Base-by-base conservation (phyloP, 352 stramenopile species). In the Phytophthora syringae region DNA sequence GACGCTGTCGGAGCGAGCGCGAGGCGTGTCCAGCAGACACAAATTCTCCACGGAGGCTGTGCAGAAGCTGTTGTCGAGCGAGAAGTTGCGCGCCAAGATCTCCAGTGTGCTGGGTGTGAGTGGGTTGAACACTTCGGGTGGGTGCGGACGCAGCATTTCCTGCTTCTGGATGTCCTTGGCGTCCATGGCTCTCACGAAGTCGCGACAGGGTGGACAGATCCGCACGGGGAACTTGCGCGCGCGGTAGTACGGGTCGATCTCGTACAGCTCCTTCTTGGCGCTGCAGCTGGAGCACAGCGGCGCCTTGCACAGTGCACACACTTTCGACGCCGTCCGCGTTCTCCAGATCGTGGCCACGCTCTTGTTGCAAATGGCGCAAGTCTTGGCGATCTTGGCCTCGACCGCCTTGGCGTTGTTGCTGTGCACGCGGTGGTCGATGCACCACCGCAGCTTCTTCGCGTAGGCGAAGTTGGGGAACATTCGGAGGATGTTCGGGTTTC, bases 401-500 rank as follows among this genome's bases (percentile, higher is more conserved):
- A 77, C 20, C 6, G 45, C 60, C 55, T 77, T 77, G n/a, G 32
- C 24, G 45, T 60, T 63, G 54, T 65, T 64, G 43, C 51, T 55
- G 44, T 74, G 70, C n/a, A 72, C 43, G 42, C 60, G 55, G 34
- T 72, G 44, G 20, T 77, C 55, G 12, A 77, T 72, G 11, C 70
- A 77, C 70, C 70, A 77, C 18, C 56, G 60, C 54, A 77, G 45
- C 21, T 77, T 77, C 52, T 77, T 77, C n/a, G 60, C 51, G 49
- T 72, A 74, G 12, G 70, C 59, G 49, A 77, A 74, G 39, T 70
- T n/a, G n/a, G n/a, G n/a, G n/a, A n/a, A n/a, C n/a, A n/a, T n/a
- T n/a, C n/a, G n/a, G n/a, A n/a, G n/a, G n/a, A n/a, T n/a, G n/a
- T n/a, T n/a, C n/a, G n/a, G n/a, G n/a, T n/a, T n/a, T n/a, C n/a